phyloP scores from a whole-genome alignment of 805 yeast genomes.

The Pichia membranifaciens region DNA sequence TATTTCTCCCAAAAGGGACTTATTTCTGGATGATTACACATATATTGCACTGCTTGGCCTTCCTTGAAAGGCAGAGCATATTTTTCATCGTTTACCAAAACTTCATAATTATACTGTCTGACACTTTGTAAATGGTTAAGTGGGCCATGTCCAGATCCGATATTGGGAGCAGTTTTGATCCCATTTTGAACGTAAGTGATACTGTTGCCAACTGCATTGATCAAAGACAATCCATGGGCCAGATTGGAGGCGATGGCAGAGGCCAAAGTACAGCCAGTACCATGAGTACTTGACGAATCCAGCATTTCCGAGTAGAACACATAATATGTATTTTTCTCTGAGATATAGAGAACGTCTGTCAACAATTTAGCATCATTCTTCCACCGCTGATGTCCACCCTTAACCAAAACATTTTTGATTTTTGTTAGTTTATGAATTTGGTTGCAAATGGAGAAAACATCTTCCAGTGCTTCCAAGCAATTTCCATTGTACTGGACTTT shows the following conservation, averaged over 20 bases:
- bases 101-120: conserved; percentile 4
- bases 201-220: conserved; percentile 47
- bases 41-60: conserved; percentile 39
- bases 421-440: conserved; percentile 3
- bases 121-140: conserved; percentile 50
- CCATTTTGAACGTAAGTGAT: conserved; percentile 66
- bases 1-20: conserved; percentile 52
- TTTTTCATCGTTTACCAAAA: not conserved
- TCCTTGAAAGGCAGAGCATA: conserved; percentile 18
- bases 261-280: conserved; percentile 87
- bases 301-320: conserved; percentile 9
- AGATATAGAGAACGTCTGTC: conserved; percentile 11
- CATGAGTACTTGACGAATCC: conserved; percentile 53
- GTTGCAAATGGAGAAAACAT: conserved; percentile 4
- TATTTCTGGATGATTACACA: conserved; percentile 52
- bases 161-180: conserved; percentile 38
- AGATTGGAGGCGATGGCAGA: conserved; percentile 73
- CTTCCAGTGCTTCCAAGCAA: not conserved
- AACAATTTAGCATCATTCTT: not conserved
- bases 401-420: conserved; percentile 9
- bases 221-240: conserved; percentile 47
- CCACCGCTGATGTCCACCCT: conserved; percentile 25
- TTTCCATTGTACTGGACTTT: not conserved
- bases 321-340: not conserved
- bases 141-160: conserved; percentile 50